These are phyloP conservation scores for Magnolia officinalis DNA, from an alignment of 164 flowering plant genomes.

Conservation along the genomic window DNA sequence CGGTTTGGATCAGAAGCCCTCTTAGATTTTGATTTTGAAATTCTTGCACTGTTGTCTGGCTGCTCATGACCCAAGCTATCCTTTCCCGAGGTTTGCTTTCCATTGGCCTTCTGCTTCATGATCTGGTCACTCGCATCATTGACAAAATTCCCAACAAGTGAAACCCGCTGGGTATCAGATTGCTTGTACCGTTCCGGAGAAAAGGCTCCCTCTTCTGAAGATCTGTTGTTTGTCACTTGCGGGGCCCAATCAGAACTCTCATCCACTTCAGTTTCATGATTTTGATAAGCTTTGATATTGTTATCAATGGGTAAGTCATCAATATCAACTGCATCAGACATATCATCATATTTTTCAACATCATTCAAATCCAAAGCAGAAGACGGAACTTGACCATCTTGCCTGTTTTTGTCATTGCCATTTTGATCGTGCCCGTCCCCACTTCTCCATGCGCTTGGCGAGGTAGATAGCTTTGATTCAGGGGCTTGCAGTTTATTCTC, in stretches of 20 bases:
- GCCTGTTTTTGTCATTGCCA: slow-evolving; percentile 29
- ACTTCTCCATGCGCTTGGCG: slow-evolving; percentile 31
- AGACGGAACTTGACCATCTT: slow-evolving; percentile 29
- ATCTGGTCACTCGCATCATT: slow-evolving; percentile 10
- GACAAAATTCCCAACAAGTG: slow-evolving; percentile 23
- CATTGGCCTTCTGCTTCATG: background rate
- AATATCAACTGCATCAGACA: slow-evolving; percentile 30
- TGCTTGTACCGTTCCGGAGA: slow-evolving; percentile 30
- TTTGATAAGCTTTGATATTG: background rate
- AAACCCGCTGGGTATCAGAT: slow-evolving; percentile 26
- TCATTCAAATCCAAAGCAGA: background rate
- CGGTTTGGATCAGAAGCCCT: slow-evolving; percentile 35
- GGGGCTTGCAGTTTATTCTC: slow-evolving; percentile 33
- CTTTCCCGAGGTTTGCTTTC: slow-evolving; percentile 3
- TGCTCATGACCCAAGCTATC: slow-evolving; percentile 32
- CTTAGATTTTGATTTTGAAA: slow-evolving; percentile 43
- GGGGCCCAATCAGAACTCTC: slow-evolving; percentile 20
- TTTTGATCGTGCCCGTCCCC: slow-evolving; percentile 30
- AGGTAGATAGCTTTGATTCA: slow-evolving; percentile 24
- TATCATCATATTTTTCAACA: slow-evolving; percentile 10
- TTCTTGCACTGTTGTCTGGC: slow-evolving; percentile 33
- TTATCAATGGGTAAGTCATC: slow-evolving; percentile 34
- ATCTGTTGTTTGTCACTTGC: slow-evolving; percentile 25
- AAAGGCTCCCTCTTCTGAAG: slow-evolving; percentile 24
- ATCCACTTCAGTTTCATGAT: slow-evolving; percentile 33